Evolutionary conservation across 352 stramenopile genomes (phyloP).

Genomic region (Pythium vanterpoolii): DNA sequence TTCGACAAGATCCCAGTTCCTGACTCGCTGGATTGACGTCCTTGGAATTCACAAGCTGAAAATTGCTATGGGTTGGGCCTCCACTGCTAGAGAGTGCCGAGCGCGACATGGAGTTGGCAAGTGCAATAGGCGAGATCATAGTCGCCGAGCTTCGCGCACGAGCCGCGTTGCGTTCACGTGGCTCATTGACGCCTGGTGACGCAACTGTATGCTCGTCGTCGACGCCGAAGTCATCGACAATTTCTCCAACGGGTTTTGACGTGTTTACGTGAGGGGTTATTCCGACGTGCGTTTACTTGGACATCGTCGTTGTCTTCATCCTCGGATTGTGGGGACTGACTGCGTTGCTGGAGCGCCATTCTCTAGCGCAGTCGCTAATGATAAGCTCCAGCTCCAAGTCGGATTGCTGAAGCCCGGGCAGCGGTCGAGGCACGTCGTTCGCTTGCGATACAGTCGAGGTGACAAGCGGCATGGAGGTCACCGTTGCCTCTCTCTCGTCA

Average conservation of each 20-base stretch:
- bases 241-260: conserved; percentile 65
- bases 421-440: background rate
- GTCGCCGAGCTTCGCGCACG: conserved; percentile 16
- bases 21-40: background rate
- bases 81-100: background rate
- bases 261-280: conserved; percentile 34
- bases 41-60: background rate
- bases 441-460: background rate
- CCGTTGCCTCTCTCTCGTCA: background rate
- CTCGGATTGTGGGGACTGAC: background rate
- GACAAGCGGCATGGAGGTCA: too few relatives aligned
- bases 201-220: conserved; percentile 4
- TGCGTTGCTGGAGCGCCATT: conserved; percentile 40
- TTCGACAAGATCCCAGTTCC: background rate
- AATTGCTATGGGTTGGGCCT: background rate
- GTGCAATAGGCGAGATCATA: conserved; percentile 12
- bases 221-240: conserved; percentile 24
- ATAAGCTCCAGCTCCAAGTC: conserved; percentile 69
- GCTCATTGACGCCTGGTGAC: conserved; percentile 19
- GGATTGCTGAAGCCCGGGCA: conserved; percentile 26
- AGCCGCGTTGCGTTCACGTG: conserved; percentile 15
- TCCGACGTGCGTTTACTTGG: background rate
- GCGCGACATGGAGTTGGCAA: conserved; percentile 16
- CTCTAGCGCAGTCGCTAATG: conserved; percentile 58
- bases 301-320: too few relatives aligned